These are phyloP conservation scores for Dryas alaskensis DNA, from an alignment of 306 rosid species.

Conservation along the genomic window DNA sequence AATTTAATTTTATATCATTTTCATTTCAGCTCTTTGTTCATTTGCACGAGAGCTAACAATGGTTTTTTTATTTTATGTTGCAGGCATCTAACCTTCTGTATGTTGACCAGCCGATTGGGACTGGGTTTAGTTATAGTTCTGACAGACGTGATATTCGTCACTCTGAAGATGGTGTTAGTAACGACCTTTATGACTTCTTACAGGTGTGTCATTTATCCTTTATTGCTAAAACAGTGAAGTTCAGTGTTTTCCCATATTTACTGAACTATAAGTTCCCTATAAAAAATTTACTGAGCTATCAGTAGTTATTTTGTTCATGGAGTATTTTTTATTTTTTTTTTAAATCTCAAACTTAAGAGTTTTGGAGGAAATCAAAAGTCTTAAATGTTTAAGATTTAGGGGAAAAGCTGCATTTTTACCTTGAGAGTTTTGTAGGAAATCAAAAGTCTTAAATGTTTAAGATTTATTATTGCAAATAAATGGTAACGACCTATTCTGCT, in stretches of 20 bases:
- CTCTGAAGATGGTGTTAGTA: slow-evolving; percentile 78
- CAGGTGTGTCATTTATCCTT: slow-evolving; percentile 48
- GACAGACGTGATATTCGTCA: slow-evolving; percentile 82
- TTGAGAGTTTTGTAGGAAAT: slow-evolving; percentile 6
- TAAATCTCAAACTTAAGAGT: not conserved
- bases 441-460: not conserved
- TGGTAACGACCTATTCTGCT: slow-evolving; percentile 22
- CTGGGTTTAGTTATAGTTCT: slow-evolving; percentile 87
- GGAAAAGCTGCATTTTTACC: not conserved
- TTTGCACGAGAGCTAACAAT: slow-evolving; percentile 16
- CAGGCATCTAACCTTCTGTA: slow-evolving; percentile 91
- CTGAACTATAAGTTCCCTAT: too few relatives aligned
- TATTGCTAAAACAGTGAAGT: not conserved
- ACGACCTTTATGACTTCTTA: slow-evolving; percentile 86
- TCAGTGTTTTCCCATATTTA: too few relatives aligned
- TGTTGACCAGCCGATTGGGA: slow-evolving; percentile 96
- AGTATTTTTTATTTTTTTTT: too few relatives aligned
- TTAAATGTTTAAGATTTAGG: not conserved
- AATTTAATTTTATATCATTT: not conserved
- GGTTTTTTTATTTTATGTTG: slow-evolving; percentile 13
- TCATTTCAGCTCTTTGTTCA: slow-evolving; percentile 2
- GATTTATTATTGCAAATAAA: not conserved
- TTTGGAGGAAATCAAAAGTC: not conserved
- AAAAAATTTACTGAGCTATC: not conserved
- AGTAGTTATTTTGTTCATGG: not conserved